phyloP scores from a whole-genome alignment of 306 rosid species.

The Dicorynia guianensis region DNA sequence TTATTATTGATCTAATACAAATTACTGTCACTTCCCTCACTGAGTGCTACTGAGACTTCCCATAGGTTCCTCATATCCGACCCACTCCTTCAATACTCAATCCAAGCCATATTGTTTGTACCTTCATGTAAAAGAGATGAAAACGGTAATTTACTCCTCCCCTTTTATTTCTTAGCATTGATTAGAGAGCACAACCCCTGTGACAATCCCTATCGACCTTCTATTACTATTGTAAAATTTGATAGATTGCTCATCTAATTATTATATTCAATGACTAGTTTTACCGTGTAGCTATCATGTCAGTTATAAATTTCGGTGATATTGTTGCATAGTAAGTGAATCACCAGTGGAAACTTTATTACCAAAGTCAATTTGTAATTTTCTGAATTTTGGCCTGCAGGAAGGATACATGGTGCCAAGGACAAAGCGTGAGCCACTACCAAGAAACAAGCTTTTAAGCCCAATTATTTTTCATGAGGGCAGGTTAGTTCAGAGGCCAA shows the following conservation, averaged over 20 bases:
- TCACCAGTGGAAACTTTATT: background rate
- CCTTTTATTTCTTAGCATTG: constrained; percentile 22
- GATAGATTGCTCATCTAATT: background rate
- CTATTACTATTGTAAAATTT: background rate
- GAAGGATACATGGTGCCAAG: constrained; percentile 65
- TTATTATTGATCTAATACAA: constrained; percentile 9
- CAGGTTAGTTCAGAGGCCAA: constrained; percentile 62
- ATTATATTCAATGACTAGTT: background rate
- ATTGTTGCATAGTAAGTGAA: background rate
- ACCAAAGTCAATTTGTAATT: background rate
- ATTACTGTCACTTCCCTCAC: constrained; percentile 34
- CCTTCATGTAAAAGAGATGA: constrained; percentile 35
- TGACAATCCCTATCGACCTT: constrained; percentile 29
- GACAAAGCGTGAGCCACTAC: constrained; percentile 46
- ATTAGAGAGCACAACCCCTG: constrained; percentile 35
- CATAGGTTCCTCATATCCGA: constrained; percentile 44
- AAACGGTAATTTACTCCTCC: background rate
- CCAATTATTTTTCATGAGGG: constrained; percentile 70
- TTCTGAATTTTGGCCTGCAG: constrained; percentile 32
- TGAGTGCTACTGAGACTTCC: constrained; percentile 33
- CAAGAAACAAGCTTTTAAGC: constrained; percentile 63
- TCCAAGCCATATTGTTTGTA: background rate
- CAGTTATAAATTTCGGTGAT: background rate
- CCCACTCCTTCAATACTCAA: constrained; percentile 40
- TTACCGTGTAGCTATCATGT: background rate